A percentile compares a stretch with the other conserved stretches of the same genome.
phyloP scores from a whole-genome alignment of 495 filamentous ascomycete genomes.

The Neurospora sp. region DNA sequence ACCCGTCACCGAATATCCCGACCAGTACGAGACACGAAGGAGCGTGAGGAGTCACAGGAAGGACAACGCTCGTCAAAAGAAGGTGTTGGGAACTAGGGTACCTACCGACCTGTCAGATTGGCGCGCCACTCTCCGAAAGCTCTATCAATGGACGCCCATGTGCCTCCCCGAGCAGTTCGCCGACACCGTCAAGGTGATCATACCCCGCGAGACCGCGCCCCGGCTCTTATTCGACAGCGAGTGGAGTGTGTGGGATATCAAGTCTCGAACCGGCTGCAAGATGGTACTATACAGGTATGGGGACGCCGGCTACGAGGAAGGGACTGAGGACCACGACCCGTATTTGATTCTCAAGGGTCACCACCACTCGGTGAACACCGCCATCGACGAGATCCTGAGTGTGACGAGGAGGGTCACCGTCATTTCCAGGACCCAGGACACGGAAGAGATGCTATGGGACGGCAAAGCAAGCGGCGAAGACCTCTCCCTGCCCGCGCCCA shows the following conservation, averaged over 20 bases:
- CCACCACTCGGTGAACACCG: background rate
- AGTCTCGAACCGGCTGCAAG: conserved; percentile 5
- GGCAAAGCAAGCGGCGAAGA: background rate
- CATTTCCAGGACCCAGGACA: background rate
- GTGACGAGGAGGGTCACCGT: conserved; percentile 3
- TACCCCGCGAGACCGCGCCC: background rate
- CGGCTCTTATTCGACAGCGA: conserved; percentile 1
- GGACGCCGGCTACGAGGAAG: background rate
- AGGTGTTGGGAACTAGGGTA: background rate
- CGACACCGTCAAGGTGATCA: conserved; percentile 8
- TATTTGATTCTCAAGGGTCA: conserved; percentile 9
- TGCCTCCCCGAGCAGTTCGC: background rate
- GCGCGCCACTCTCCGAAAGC: conserved; percentile 14
- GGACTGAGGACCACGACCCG: background rate
- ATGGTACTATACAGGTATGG: conserved; percentile 1
- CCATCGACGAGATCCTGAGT: conserved; percentile 11
- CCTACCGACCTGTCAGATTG: conserved; percentile 9
- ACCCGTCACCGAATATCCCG: conserved; percentile 8
- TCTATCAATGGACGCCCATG: conserved; percentile 12
- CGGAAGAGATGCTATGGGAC: background rate
- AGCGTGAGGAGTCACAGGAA: background rate
- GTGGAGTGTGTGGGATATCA: conserved; percentile 12
- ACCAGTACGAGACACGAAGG: conserved; percentile 4
- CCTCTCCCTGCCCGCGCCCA: background rate
- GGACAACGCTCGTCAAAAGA: conserved; percentile 1